These are phyloP conservation scores for Lecanicillium sp. DNA, from an alignment of 2,329 filamentous ascomycete species.

Conservation along the genomic window DNA sequence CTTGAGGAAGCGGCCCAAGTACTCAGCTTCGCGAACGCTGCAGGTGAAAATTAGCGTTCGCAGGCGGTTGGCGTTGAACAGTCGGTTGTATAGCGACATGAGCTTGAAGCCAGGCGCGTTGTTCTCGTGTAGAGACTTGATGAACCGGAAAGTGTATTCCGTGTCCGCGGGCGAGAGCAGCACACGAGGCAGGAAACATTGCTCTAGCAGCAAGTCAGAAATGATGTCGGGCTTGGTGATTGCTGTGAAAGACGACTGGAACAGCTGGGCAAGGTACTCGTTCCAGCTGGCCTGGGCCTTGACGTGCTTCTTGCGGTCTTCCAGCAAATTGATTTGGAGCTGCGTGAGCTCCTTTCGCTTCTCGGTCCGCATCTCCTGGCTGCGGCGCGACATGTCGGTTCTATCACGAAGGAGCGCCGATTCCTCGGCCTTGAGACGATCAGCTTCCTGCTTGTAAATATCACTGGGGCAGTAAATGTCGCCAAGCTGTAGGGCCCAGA, in stretches of 20 bases:
- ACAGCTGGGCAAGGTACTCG: constrained; percentile 66
- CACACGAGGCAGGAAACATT: constrained; percentile 85
- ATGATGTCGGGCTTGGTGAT: constrained; percentile 59
- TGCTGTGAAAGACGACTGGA: constrained; percentile 70
- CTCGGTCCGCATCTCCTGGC: constrained; percentile 55
- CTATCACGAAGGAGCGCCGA: constrained; percentile 64
- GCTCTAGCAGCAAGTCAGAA: constrained; percentile 74
- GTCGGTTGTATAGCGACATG: constrained; percentile 72
- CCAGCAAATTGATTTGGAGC: constrained; percentile 61
- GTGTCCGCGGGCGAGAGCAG: constrained; percentile 81
- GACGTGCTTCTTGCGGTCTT: constrained; percentile 67
- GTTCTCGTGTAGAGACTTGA: constrained; percentile 80
- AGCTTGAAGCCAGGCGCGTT: constrained; percentile 83
- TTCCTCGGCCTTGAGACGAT: constrained; percentile 60
- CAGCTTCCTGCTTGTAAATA: constrained; percentile 72
- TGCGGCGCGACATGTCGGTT: constrained; percentile 63
- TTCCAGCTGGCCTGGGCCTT: constrained; percentile 61
- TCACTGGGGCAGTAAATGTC: constrained; percentile 72
- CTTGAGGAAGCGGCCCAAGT: constrained; percentile 85
- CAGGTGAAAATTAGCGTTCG: constrained; percentile 81
- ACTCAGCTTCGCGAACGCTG: constrained; percentile 84
- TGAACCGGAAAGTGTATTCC: constrained; percentile 79
- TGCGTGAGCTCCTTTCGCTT: constrained; percentile 65
- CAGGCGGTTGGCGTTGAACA: constrained; percentile 79
- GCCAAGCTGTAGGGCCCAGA: constrained; percentile 83